Base-by-base conservation (phyloP, 2,329 filamentous ascomycete species). In the Fusarium sp. region DNA sequence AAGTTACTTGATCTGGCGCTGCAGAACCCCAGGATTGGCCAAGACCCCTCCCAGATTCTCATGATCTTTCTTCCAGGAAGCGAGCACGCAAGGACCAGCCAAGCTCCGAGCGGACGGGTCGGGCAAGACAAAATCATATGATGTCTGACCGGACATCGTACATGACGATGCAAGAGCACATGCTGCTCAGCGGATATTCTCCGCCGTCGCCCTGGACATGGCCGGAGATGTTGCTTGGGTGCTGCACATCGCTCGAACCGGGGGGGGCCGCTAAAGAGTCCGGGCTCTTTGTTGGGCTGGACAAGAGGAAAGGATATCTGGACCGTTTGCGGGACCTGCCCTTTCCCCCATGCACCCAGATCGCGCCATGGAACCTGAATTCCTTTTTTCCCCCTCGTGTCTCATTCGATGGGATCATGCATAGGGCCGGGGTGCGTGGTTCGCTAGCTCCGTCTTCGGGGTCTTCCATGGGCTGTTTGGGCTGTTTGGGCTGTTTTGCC, bases 1-100 rank as follows among this genome's bases (percentile, higher is more conserved):
- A 60, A 62, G 58, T 73, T 73, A 67, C 72, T 73, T 57, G 43
- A 65, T 77, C 60, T 72, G 65, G 62, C 37, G 50, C 54, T 68
- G 68, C 65, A 73, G 75, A 56, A 74, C 66, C 73, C 65, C 65
- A 65, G 71, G 66, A 77, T 74, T 76, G 75, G 75, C 64, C 56
- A 43, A 66, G 52, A 52, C 56, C 31, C 63, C 67, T 69, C 62
- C 18, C 35, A 72, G 65, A 68, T 68, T 71, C 67, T 64, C 59
- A 57, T 58, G 31, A 54, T 50, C 59, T 74, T 65, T 64, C 35
- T 43, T 58, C 63, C 56, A 68, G 67, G 70, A 45, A 57, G 31
- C 33, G n/a, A 65, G 54, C 67, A 61, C 37, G 56, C 59, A 64
- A 61, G 56, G 63, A 20, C 48, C 59, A 73, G 61, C 61, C 45